A percentile compares a stretch with the other conserved stretches of the same genome.
Conservation (phyloP, 768 basidiomycete genomes). For the Hypholoma sublateritium region DNA sequence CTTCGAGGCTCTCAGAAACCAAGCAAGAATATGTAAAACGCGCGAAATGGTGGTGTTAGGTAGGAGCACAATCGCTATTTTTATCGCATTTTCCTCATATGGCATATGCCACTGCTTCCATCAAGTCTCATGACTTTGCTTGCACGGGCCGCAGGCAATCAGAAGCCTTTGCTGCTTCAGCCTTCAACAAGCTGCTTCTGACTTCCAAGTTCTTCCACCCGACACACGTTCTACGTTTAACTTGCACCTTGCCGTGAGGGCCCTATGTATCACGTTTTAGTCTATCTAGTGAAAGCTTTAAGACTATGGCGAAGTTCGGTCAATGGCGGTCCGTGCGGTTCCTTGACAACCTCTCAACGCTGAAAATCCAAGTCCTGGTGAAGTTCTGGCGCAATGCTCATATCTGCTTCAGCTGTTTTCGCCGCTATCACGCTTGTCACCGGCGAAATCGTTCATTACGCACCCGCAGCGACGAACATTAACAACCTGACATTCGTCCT, state of each 20-base stretch:
- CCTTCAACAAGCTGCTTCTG: not conserved
- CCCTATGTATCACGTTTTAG: not conserved
- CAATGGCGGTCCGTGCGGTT: not conserved
- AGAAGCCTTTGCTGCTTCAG: not conserved
- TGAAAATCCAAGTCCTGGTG: not conserved
- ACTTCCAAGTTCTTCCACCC: not conserved
- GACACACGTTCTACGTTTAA: slow-evolving; percentile 1
- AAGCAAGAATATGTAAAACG: too few relatives aligned
- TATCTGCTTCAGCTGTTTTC: slow-evolving; percentile 12
- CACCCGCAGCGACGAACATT: slow-evolving; percentile 36
- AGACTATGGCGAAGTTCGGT: not conserved
- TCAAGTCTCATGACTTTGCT: not conserved
- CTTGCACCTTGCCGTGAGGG: not conserved
- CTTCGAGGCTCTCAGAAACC: too few relatives aligned
- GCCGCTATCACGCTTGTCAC: slow-evolving; percentile 13
- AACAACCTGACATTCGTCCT: slow-evolving; percentile 45
- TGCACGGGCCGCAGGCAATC: not conserved
- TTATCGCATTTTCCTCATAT: too few relatives aligned
- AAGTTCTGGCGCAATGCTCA: slow-evolving; percentile 11
- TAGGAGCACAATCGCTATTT: too few relatives aligned
- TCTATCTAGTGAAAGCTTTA: not conserved
- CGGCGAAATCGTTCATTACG: slow-evolving; percentile 34
- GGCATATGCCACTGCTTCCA: too few relatives aligned
- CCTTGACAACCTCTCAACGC: not conserved
- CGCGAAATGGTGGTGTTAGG: too few relatives aligned